phyloP scores from a whole-genome alignment of 345 rosid genomes.

The Aurinia saxatilis region DNA sequence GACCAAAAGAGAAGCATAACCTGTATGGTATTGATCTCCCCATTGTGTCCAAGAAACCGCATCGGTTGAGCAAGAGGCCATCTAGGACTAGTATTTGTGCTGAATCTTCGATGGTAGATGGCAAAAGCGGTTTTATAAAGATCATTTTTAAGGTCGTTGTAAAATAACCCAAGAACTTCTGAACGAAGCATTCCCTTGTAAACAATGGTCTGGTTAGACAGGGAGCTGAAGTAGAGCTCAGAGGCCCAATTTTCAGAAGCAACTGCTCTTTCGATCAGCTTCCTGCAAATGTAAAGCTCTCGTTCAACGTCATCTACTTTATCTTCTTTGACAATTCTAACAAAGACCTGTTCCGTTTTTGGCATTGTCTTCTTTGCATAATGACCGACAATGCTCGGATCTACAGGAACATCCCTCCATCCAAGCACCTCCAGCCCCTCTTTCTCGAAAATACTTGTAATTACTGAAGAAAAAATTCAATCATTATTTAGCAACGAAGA shows the following conservation, averaged over 20 bases:
- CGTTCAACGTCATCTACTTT: constrained; percentile 87
- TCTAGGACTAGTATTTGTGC: constrained; percentile 98
- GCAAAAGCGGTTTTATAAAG: constrained; percentile 82
- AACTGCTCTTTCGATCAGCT: constrained; percentile 80
- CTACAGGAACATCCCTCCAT: constrained; percentile 95
- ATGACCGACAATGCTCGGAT: constrained; percentile 75
- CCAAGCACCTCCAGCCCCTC: constrained; percentile 99
- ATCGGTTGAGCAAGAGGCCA: constrained; percentile 99
- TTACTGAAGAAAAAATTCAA: constrained; percentile 40
- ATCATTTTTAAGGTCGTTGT: constrained; percentile 70
- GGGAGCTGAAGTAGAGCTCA: constrained; percentile 88
- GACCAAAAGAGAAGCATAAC: constrained; percentile 30
- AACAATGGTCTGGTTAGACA: constrained; percentile 91
- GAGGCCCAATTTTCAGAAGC: constrained; percentile 68
- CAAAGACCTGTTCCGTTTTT: constrained; percentile 87
- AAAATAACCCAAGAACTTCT: constrained; percentile 88
- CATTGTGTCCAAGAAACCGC: constrained; percentile 99
- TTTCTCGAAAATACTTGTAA: constrained; percentile 68
- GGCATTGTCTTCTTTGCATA: constrained; percentile 96
- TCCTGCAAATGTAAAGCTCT: constrained; percentile 89
- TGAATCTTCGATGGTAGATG: constrained; percentile 91
- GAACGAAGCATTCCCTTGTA: constrained; percentile 99
- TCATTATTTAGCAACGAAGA: constrained; percentile 9
- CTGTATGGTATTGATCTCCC: constrained; percentile 99
- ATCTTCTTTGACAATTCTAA: constrained; percentile 85